Base-by-base conservation (phyloP, 371 early-diverging fungal species). In the Apophysomyces trapeziformis region DNA sequence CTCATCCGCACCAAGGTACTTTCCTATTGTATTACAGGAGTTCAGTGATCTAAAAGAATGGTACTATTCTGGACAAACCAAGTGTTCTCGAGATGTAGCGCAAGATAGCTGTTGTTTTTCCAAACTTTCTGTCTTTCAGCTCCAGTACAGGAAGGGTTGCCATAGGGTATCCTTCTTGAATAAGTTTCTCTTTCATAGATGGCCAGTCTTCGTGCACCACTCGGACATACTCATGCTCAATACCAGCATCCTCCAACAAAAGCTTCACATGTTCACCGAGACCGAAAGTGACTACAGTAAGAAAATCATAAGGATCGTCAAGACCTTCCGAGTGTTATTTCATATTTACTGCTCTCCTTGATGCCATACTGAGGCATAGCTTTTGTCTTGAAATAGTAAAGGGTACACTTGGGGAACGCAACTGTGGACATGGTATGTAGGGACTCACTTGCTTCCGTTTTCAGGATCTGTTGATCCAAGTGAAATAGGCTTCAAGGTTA, bases 241-340 rank as follows among this genome's bases (percentile, higher is more conserved):
- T 56, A 12, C 68, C 72, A 32, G 74, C 68, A 41, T 77, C 77
- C 50, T 72, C 61, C 13, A 77, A 63, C 14, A 77, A 43, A 11
- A 74, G 57, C 9, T 70, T 69, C 6, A 74, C 14, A 12, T 46
- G 13, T 35, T 74, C 77, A 60, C 74, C 77, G 54, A 70, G 67
- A 14, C 72, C 77, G 12, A 58, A 18, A 7, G 56, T 65, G 32
- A 26, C 32, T 26, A 26, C 32, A 26, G 3, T 2, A 3, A 26
- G 32, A 26, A 26, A 26, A 26, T 2, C 32, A 3, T 26, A 26
- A 26, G 32, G 32, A 26, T 26, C 32, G 3, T 26, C 32, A 26
- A 26, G 32, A 26, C 32, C 2, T 26, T 26, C 2, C 1, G 32
- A 26, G 32, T 26, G 3, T 26, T 2, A 26, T 26, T 26, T 26